Evolutionary conservation across 331 rosid species (phyloP).

Genomic region (Rhamnella rubrinervis): DNA sequence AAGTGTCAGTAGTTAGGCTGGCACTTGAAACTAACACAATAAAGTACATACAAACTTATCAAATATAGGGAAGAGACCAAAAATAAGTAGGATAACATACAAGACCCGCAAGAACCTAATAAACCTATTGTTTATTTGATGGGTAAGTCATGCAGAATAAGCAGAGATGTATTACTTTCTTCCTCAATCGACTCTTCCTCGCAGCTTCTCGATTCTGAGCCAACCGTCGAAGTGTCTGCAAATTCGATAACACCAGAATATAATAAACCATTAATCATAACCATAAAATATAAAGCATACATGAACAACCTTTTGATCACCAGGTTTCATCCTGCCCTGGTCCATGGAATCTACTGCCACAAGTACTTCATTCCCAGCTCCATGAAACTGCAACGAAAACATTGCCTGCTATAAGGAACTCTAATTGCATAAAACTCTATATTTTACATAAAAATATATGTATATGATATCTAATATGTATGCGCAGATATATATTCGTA

Average conservation of each 20-base stretch:
- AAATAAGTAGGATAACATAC: not conserved
- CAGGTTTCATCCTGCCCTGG: constrained; percentile 43
- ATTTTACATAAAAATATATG: too few relatives aligned
- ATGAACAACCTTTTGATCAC: constrained; percentile 61
- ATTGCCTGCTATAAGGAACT: constrained; percentile 23
- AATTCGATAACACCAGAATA: not conserved
- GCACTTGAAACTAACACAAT: too few relatives aligned
- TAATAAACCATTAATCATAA: constrained; percentile 1
- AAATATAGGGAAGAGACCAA: not conserved
- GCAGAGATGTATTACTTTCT: constrained; percentile 48
- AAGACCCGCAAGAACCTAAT: not conserved
- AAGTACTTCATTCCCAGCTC: constrained; percentile 45
- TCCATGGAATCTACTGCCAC: constrained; percentile 64
- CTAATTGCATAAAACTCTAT: not conserved
- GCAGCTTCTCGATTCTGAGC: constrained; percentile 93
- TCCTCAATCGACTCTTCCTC: constrained; percentile 76
- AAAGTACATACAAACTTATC: too few relatives aligned
- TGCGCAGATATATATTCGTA: too few relatives aligned
- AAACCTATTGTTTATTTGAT: not conserved
- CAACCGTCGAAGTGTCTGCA: constrained; percentile 60
- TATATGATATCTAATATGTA: too few relatives aligned
- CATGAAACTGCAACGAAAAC: constrained; percentile 45
- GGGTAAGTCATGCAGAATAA: not conserved
- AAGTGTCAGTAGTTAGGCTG: too few relatives aligned
- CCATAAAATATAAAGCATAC: not conserved